Percentiles rank a stretch among this genome's conserved stretches.
These are phyloP conservation scores for Pochonia chlamydosporia DNA, from an alignment of 2,329 filamentous ascomycete genomes.

Conservation along the genomic window DNA sequence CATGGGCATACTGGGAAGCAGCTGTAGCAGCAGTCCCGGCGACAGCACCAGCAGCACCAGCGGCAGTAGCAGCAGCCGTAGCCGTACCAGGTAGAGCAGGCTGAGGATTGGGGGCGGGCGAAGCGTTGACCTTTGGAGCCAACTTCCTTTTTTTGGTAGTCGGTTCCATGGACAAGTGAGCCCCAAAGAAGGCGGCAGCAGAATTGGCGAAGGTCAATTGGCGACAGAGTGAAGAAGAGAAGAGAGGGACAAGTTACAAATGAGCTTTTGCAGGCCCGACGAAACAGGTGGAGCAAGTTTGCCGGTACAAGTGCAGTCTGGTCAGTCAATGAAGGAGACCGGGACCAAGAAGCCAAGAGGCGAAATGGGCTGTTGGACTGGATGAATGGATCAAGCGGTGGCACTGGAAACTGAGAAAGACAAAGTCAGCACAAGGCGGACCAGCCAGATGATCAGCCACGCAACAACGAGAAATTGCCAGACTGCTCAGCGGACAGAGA, in stretches of 20 bases:
- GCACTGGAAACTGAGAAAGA: not conserved
- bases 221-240: not conserved
- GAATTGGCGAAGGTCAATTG: conserved; percentile 12
- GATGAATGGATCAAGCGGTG: not conserved
- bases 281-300: not conserved
- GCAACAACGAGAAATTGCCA: not conserved
- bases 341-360: not conserved
- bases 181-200: conserved; percentile 9
- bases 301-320: not conserved
- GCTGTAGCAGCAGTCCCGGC: not conserved
- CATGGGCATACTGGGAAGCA: conserved; percentile 2
- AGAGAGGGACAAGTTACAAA: not conserved
- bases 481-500: not conserved
- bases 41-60: not conserved
- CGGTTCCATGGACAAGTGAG: conserved; percentile 32
- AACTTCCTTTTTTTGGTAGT: conserved; percentile 38
- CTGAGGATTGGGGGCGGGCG: conserved; percentile 23
- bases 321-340: no score
- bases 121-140: conserved; percentile 34
- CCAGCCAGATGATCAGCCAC: conserved; percentile 3
- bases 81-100: conserved; percentile 7
- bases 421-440: conserved; percentile 6
- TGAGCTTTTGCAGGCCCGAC: not conserved
- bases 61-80: not conserved
- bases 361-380: no score